These are phyloP conservation scores for Infundibulicybe gibba DNA, from an alignment of 768 basidiomycete genomes.

Conservation along the genomic window DNA sequence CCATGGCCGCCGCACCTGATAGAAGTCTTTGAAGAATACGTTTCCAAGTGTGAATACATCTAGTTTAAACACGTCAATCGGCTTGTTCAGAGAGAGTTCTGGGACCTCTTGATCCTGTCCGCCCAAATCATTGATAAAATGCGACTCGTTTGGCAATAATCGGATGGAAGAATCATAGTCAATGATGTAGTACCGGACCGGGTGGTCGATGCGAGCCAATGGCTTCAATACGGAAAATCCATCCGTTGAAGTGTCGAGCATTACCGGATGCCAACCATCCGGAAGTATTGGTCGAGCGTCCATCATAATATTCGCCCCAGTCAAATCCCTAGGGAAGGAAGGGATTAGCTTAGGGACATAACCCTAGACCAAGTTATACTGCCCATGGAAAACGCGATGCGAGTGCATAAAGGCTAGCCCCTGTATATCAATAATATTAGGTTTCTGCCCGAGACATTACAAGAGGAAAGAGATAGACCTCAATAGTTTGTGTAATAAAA, in stretches of 20 bases:
- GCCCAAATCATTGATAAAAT: slow-evolving; percentile 9
- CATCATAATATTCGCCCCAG: slow-evolving; percentile 33
- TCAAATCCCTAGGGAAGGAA: slow-evolving; percentile 19
- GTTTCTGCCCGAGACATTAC: not conserved
- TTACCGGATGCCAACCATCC: slow-evolving; percentile 30
- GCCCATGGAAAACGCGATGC: slow-evolving; percentile 28
- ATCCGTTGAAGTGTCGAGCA: slow-evolving; percentile 23
- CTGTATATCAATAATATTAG: slow-evolving; percentile 6
- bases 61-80: slow-evolving; percentile 24
- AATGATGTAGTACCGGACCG: slow-evolving; percentile 35
- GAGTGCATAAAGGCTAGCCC: slow-evolving; percentile 26
- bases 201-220: slow-evolving; percentile 24
- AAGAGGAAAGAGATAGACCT: not conserved
- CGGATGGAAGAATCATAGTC: slow-evolving; percentile 26
- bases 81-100: not conserved
- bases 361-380: not conserved
- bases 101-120: slow-evolving; percentile 17
- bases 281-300: slow-evolving; percentile 26
- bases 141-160: slow-evolving; percentile 12
- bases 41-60: slow-evolving; percentile 26
- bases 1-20: slow-evolving; percentile 11
- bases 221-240: slow-evolving; percentile 21
- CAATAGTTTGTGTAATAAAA: slow-evolving; percentile 23
- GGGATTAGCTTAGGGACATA: not conserved
- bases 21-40: slow-evolving; percentile 19